Evolutionary conservation across 768 basidiomycete species (phyloP).

Genomic region (Pisolithus marmoratus): DNA sequence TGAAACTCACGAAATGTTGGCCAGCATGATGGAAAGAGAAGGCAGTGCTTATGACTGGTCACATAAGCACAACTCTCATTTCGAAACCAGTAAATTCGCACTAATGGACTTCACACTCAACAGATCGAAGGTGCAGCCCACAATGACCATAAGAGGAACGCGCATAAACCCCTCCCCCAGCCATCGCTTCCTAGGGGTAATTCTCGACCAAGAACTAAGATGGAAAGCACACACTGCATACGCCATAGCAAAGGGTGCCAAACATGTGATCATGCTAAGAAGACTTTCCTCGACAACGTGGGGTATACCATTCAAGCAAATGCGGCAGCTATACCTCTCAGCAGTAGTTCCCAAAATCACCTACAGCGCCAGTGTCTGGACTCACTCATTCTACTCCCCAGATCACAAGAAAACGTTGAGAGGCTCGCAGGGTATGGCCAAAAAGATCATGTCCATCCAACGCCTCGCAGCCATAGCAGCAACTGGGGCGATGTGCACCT

Average conservation of each 20-base stretch:
- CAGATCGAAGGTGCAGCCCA: background rate
- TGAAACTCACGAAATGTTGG: slow-evolving; percentile 12
- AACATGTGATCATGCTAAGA: background rate
- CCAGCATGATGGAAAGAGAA: slow-evolving; percentile 19
- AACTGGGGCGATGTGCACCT: slow-evolving; percentile 8
- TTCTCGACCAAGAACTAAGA: slow-evolving; percentile 3
- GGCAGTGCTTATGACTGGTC: slow-evolving; percentile 16
- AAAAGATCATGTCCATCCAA: slow-evolving; percentile 1
- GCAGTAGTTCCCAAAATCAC: slow-evolving; percentile 6
- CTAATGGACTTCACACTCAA: slow-evolving; percentile 10
- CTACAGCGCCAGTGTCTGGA: slow-evolving; percentile 11
- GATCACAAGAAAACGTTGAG: background rate
- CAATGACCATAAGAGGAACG: background rate
- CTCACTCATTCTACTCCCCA: background rate
- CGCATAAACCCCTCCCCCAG: background rate
- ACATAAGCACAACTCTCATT: slow-evolving; percentile 14
- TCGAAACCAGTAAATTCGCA: slow-evolving; percentile 16
- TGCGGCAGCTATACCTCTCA: background rate
- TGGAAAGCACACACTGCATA: background rate
- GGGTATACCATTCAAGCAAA: background rate
- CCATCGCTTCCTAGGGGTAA: slow-evolving; percentile 1
- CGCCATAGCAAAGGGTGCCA: background rate
- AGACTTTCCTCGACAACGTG: background rate
- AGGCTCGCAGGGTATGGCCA: slow-evolving; percentile 1
- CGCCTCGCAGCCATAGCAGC: background rate